These are phyloP conservation scores for Phytophthora rubi DNA, from an alignment of 352 stramenopile species.

Conservation along the genomic window DNA sequence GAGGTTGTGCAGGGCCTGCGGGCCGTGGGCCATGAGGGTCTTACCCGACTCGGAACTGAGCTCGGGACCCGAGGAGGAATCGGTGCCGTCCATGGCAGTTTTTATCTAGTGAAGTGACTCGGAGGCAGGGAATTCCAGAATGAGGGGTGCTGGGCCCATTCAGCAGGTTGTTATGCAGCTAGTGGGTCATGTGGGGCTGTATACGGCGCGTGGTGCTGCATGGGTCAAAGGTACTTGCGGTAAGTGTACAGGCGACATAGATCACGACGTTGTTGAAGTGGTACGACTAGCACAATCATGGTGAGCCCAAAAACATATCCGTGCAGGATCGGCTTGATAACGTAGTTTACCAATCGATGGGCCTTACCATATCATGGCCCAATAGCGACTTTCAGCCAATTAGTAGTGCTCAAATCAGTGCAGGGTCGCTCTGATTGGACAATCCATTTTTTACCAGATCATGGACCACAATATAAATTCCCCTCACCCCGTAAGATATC, in stretches of 20 bases:
- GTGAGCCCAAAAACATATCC: not conserved
- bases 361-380: no score
- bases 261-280: not conserved
- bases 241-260: not conserved
- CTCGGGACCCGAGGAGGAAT: conserved; percentile 6
- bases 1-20: conserved; percentile 32
- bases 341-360: no score
- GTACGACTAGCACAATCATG: conserved; percentile 1
- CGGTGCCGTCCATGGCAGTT: conserved; percentile 15
- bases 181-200: not conserved
- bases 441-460: no score
- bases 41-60: conserved; percentile 27
- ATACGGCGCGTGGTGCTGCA: not conserved
- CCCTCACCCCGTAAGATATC: no score
- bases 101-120: not conserved
- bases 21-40: conserved; percentile 34
- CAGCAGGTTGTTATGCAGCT: not conserved
- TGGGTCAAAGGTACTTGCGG: conserved; percentile 4
- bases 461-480: no score
- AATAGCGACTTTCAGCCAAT: no score
- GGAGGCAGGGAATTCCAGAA: conserved; percentile 23
- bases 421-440: no score
- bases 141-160: not conserved
- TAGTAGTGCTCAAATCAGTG: no score
- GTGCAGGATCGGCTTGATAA: not conserved